Conservation (phyloP, 331 rosid species). For the Ulmus americana region DNA sequence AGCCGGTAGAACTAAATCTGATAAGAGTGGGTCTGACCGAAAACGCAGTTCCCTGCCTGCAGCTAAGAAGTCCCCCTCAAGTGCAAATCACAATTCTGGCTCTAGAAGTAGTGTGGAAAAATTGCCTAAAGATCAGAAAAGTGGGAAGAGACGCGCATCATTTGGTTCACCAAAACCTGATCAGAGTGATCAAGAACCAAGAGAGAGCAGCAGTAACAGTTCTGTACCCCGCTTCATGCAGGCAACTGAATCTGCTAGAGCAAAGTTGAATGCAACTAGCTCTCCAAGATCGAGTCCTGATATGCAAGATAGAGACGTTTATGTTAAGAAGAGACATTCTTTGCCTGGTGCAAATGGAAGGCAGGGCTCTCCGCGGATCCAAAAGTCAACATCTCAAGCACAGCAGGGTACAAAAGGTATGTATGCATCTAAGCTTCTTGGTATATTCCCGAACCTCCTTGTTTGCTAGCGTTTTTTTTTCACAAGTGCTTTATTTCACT, state of each 20-base stretch:
- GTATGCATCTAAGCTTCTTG: slow-evolving; percentile 22
- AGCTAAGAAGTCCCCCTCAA: slow-evolving; percentile 57
- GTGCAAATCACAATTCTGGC: slow-evolving; percentile 46
- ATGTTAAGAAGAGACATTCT: slow-evolving; percentile 78
- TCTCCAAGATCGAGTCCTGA: slow-evolving; percentile 96
- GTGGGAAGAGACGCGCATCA: slow-evolving; percentile 67
- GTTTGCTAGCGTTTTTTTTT: neutral
- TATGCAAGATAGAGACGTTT: slow-evolving; percentile 52
- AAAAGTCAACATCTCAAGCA: slow-evolving; percentile 57
- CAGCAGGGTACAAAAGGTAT: slow-evolving; percentile 53
- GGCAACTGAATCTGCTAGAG: slow-evolving; percentile 93
- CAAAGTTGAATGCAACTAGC: slow-evolving; percentile 60
- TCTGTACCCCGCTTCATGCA: slow-evolving; percentile 88
- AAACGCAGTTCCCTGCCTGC: slow-evolving; percentile 38
- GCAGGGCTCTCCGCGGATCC: slow-evolving; percentile 81
- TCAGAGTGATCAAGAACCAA: slow-evolving; percentile 55
- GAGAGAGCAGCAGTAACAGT: slow-evolving; percentile 45
- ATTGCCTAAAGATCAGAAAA: slow-evolving; percentile 53
- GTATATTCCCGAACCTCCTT: neutral
- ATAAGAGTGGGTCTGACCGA: slow-evolving; percentile 45
- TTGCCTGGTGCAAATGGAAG: slow-evolving; percentile 77
- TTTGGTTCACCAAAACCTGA: slow-evolving; percentile 63
- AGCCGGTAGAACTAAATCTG: slow-evolving; percentile 36
- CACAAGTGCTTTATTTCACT: too few relatives aligned
- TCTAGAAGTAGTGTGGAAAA: slow-evolving; percentile 50